Evolutionary conservation across 176 grass and related monocot genomes (phyloP).

Genomic region (Zea luxurians): DNA sequence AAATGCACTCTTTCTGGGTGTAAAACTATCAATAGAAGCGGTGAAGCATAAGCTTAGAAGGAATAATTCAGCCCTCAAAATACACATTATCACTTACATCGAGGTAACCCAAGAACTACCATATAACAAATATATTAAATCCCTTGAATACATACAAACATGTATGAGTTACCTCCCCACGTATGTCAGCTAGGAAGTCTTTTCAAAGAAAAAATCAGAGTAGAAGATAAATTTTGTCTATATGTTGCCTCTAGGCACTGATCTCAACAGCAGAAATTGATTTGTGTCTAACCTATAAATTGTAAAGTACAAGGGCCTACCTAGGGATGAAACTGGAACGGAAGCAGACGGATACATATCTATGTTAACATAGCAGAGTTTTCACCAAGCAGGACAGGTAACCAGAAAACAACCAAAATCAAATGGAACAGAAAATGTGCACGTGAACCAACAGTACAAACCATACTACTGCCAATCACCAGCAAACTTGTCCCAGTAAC

Average conservation of each 20-base stretch:
- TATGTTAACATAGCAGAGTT: background rate
- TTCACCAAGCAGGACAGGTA: background rate
- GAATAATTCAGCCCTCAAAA: conserved; percentile 5
- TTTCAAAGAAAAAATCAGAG: background rate
- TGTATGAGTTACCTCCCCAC: background rate
- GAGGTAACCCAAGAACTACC: background rate
- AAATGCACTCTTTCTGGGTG: conserved; percentile 3
- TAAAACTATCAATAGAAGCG: conserved; percentile 4
- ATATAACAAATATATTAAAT: conserved; percentile 26
- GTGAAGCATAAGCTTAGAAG: conserved; percentile 31
- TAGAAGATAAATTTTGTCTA: background rate
- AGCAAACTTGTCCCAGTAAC: background rate
- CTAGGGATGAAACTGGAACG: no score
- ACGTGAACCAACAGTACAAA: background rate
- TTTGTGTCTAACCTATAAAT: background rate
- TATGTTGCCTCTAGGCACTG: background rate
- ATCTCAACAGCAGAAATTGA: background rate
- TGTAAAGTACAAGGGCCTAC: background rate
- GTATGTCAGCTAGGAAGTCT: background rate
- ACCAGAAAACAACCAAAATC: background rate
- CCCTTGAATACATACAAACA: conserved; percentile 16
- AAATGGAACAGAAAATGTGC: background rate
- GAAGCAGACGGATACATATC: no score
- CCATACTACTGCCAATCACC: background rate
- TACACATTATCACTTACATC: background rate